phyloP scores from a whole-genome alignment of 345 rosid species.

The Linum usitatissimum region DNA sequence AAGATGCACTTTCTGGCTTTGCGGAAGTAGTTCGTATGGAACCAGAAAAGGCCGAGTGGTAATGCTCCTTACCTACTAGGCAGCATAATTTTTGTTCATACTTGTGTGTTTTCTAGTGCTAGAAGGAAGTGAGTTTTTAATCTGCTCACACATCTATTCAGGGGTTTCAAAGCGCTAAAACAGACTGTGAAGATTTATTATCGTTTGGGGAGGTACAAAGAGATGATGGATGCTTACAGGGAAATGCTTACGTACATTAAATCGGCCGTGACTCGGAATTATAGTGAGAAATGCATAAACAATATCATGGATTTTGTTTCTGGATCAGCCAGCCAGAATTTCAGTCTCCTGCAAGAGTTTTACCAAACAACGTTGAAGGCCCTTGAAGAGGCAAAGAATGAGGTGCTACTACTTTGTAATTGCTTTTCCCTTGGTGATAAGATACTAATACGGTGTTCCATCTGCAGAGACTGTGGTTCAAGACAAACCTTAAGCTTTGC shows the following conservation, averaged over 20 bases:
- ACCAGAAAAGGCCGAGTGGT: slow-evolving; percentile 98
- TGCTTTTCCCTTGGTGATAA: neutral
- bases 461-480: slow-evolving; percentile 96
- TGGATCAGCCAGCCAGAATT: slow-evolving; percentile 95
- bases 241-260: slow-evolving; percentile 94
- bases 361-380: slow-evolving; percentile 95
- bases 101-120: neutral
- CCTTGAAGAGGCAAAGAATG: slow-evolving; percentile 98
- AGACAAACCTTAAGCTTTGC: slow-evolving; percentile 96
- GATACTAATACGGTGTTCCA: slow-evolving; percentile 16
- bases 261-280: slow-evolving; percentile 92
- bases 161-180: slow-evolving; percentile 98
- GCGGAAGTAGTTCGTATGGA: slow-evolving; percentile 91
- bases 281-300: slow-evolving; percentile 97
- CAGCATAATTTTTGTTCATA: no score
- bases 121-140: neutral
- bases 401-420: slow-evolving; percentile 34
- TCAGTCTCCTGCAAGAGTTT: slow-evolving; percentile 72
- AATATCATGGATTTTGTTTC: slow-evolving; percentile 98
- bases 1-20: slow-evolving; percentile 89
- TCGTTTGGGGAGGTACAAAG: slow-evolving; percentile 75
- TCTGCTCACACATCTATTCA: slow-evolving; percentile 12
- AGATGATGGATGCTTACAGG: slow-evolving; percentile 91
- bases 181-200: slow-evolving; percentile 96
- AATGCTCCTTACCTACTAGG: slow-evolving; percentile 14